Evolutionary conservation across 129 eudicot species (phyloP).

Genomic region (Helichrysum umbraculigerum): DNA sequence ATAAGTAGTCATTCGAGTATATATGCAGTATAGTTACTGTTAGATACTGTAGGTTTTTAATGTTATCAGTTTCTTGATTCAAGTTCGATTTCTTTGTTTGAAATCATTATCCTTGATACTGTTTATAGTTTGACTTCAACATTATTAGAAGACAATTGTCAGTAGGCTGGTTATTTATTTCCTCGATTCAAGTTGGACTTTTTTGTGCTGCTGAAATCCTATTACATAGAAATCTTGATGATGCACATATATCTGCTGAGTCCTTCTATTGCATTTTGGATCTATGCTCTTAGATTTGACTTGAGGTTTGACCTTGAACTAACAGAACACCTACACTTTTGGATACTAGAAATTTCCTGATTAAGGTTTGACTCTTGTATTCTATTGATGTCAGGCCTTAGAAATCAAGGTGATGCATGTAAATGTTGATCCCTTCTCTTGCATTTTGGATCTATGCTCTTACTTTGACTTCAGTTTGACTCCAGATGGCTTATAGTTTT

Average conservation of each 20-base stretch:
- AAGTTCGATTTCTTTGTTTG: constrained; percentile 13
- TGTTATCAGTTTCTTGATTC: not conserved
- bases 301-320: not conserved
- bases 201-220: not conserved
- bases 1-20: too few relatives aligned
- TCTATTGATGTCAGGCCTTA: constrained; percentile 3
- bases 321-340: not conserved
- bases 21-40: too few relatives aligned
- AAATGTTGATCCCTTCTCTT: not conserved
- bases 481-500: not conserved
- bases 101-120: constrained; percentile 2
- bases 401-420: constrained; percentile 9
- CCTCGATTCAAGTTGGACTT: constrained; percentile 4
- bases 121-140: not conserved
- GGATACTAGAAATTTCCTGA: too few relatives aligned
- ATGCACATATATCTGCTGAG: not conserved
- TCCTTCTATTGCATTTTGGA: not conserved
- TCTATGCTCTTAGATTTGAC: not conserved
- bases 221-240: not conserved
- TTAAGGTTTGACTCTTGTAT: not conserved
- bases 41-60: too few relatives aligned
- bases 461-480: not conserved
- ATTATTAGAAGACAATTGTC: not conserved
- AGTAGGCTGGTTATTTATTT: not conserved
- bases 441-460: constrained; percentile 15